phyloP scores from a whole-genome alignment of 306 rosid species.

The Hippophae gyantsensis region DNA sequence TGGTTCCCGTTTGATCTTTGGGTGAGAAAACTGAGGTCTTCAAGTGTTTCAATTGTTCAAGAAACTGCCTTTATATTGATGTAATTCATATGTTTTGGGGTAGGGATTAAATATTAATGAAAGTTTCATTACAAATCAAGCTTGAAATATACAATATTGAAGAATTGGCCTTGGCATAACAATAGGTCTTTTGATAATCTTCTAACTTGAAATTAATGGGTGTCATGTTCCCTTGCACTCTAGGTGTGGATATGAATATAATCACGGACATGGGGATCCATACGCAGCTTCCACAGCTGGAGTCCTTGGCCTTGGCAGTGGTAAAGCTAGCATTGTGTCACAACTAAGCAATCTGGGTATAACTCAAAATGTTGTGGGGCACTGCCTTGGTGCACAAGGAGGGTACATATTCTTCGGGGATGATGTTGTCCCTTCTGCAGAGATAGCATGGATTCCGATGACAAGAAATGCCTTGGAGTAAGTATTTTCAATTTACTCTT shows the following conservation, averaged over 20 bases:
- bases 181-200: neutral
- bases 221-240: neutral
- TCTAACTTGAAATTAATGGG: neutral
- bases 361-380: slow-evolving; percentile 46
- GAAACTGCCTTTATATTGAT: too few species aligned
- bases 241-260: slow-evolving; percentile 70
- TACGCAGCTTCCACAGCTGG: slow-evolving; percentile 43
- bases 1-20: slow-evolving; percentile 51
- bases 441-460: slow-evolving; percentile 52
- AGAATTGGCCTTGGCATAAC: neutral
- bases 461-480: slow-evolving; percentile 28
- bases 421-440: slow-evolving; percentile 37
- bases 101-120: neutral
- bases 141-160: neutral
- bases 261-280: slow-evolving; percentile 26
- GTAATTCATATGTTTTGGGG: too few species aligned
- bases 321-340: slow-evolving; percentile 40
- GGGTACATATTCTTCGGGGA: slow-evolving; percentile 75
- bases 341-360: slow-evolving; percentile 41
- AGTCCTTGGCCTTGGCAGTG: slow-evolving; percentile 72
- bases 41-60: too few species aligned
- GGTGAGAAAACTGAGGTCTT: slow-evolving; percentile 29
- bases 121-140: neutral
- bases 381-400: slow-evolving; percentile 49
- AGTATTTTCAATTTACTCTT: slow-evolving; percentile 15